phyloP scores from a whole-genome alignment of 106 monocot species.

The Posidonia australis region DNA sequence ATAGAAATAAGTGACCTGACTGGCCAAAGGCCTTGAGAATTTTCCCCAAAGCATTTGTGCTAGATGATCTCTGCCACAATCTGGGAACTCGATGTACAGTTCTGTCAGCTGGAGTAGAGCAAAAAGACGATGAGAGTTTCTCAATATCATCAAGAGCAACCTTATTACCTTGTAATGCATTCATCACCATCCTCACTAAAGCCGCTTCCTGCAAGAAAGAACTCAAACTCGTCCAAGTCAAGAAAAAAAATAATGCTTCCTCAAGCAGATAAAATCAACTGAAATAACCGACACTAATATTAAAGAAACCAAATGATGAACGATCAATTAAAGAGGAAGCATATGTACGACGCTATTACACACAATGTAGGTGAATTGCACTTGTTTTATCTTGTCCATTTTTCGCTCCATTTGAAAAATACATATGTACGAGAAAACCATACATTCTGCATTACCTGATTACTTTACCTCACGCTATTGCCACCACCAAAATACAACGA shows the following conservation, averaged over 20 bases:
- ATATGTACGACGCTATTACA: not conserved
- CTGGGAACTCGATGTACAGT: slow-evolving; percentile 34
- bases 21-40: slow-evolving; percentile 48
- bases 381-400: not conserved
- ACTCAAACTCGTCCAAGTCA: no score
- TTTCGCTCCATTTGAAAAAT: no score
- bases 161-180: slow-evolving; percentile 68
- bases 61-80: slow-evolving; percentile 65
- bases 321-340: not conserved
- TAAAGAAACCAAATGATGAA: not conserved
- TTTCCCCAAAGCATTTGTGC: slow-evolving; percentile 43
- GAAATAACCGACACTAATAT: not conserved
- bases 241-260: not conserved
- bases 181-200: slow-evolving; percentile 58
- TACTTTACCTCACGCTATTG: no score
- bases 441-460: no score
- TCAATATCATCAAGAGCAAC: slow-evolving; percentile 57
- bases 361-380: not conserved
- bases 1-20: slow-evolving; percentile 42
- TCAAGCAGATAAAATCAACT: not conserved
- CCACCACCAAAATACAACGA: not conserved
- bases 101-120: slow-evolving; percentile 50
- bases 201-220: slow-evolving; percentile 42
- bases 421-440: no score
- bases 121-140: slow-evolving; percentile 41